Conservation (phyloP, 2,329 filamentous ascomycete genomes). For the Hawksworthiomyces lignivorus region DNA sequence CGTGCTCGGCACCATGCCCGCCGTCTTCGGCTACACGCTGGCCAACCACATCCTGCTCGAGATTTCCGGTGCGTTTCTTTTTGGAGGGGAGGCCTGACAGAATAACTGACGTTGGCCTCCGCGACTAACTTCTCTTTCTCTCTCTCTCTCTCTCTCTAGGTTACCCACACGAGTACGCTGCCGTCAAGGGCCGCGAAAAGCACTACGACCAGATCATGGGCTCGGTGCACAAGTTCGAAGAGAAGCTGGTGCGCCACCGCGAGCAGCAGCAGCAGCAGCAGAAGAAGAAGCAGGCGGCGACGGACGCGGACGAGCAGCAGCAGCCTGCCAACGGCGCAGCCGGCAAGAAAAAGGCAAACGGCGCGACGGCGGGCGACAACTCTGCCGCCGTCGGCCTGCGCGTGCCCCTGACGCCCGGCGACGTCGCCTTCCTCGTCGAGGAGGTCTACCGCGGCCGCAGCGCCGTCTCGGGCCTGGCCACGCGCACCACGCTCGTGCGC, state of each 20-base stretch:
- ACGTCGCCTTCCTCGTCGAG: conserved; percentile 82
- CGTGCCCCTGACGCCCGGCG: conserved; percentile 67
- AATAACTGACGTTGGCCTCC: too few species aligned
- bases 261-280: not conserved
- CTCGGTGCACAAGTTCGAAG: conserved; percentile 68
- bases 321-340: too few species aligned
- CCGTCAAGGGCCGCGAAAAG: conserved; percentile 77
- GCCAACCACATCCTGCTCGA: conserved; percentile 89
- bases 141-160: too few species aligned
- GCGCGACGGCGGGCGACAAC: conserved; percentile 23
- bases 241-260: conserved; percentile 54
- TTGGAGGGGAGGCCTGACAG: not conserved
- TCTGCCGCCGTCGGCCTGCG: conserved; percentile 63
- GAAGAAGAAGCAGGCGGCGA: not conserved
- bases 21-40: conserved; percentile 83
- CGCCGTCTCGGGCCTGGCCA: conserved; percentile 72
- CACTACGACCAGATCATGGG: conserved; percentile 82
- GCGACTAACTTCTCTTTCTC: too few species aligned
- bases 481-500: conserved; percentile 67
- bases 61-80: conserved; percentile 41
- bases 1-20: conserved; percentile 93
- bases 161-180: conserved; percentile 80
- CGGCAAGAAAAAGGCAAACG: conserved; percentile 4
- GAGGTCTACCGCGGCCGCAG: conserved; percentile 83
- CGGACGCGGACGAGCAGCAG: not conserved